Evolutionary conservation across 106 monocot species (phyloP), one percentile per base, ranked within the genome.

Genomic region (Allium cepa): DNA sequence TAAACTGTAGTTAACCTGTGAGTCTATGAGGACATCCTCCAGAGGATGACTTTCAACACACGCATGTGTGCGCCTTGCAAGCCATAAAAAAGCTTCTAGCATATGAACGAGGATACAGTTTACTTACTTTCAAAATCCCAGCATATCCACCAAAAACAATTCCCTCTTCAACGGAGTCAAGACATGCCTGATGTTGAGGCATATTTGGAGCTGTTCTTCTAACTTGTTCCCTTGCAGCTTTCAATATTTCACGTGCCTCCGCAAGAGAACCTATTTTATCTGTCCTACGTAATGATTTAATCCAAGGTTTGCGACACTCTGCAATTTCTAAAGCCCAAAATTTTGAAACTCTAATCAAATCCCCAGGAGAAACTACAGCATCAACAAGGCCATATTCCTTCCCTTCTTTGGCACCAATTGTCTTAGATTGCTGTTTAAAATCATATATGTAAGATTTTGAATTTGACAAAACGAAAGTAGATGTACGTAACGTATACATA

Each of bases 311-410:
- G 11, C 79, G 80, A 2, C 77, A 79, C 26, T 79, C 79, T 46
- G 85, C 92, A 53, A 97, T 90, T 45, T 92, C 92, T 57, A 97
- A 66, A 49, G 97, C 97, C 97, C 92, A 97, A 16, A 77, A 72
- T 50, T 86, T 86, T 76, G 97, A 76, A 18, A 83, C 77, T 49
- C 57, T 73, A 15, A 97, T 62, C 80, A 97, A 74, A 15, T 97
- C 87, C 18, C 79, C 78, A 57, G 82, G 73, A 28, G 86, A 81
- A 59, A 59, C 79, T 65, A 90, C 18, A 4, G 78, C 84, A 76
- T 97, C 97, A 73, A 97, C 79, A 63, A 97, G 80, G 56, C 97
- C 92, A 75, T 75, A 75, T 18, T 87, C 63, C 45, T 87, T 86
- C 56, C 92, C 97, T 85, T 97, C 82, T 70, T 77, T 87, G 26